phyloP scores from a whole-genome alignment of 1,139 yeast species.

The Nakaseomyces nivariensis region DNA sequence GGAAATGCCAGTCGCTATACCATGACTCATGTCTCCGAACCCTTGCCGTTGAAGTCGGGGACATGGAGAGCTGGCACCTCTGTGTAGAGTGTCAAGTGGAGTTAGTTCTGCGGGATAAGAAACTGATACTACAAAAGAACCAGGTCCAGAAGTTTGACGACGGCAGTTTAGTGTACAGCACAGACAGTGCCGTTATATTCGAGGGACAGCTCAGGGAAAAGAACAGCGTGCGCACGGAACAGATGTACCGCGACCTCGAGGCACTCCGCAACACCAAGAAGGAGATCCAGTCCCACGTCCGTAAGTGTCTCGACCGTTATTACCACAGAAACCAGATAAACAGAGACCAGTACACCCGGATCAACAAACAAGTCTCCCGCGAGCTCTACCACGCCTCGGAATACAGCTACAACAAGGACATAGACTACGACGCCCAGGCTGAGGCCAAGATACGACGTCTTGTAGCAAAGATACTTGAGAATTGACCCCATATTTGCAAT shows the following conservation, averaged over 20 bases:
- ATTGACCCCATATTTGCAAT: no score
- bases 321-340: conserved; percentile 31
- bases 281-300: conserved; percentile 43
- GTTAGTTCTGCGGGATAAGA: not conserved
- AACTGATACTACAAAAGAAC: not conserved
- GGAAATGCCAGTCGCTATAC: conserved; percentile 13
- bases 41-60: conserved; percentile 19
- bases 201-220: conserved; percentile 10
- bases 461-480: not conserved
- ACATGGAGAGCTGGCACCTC: conserved; percentile 14
- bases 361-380: conserved; percentile 37
- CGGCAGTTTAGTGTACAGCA: conserved; percentile 1
- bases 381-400: conserved; percentile 30
- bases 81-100: conserved; percentile 14
- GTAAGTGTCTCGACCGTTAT: conserved; percentile 41
- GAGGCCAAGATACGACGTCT: not conserved
- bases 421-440: conserved; percentile 19
- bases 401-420: conserved; percentile 12
- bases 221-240: conserved; percentile 10
- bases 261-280: conserved; percentile 36
- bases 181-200: conserved; percentile 5
- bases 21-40: conserved; percentile 20
- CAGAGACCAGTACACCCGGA: conserved; percentile 39
- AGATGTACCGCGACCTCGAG: conserved; percentile 7
- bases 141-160: not conserved